These are phyloP conservation scores for Vigna mungo DNA, from an alignment of 306 rosid genomes.

Conservation along the genomic window DNA sequence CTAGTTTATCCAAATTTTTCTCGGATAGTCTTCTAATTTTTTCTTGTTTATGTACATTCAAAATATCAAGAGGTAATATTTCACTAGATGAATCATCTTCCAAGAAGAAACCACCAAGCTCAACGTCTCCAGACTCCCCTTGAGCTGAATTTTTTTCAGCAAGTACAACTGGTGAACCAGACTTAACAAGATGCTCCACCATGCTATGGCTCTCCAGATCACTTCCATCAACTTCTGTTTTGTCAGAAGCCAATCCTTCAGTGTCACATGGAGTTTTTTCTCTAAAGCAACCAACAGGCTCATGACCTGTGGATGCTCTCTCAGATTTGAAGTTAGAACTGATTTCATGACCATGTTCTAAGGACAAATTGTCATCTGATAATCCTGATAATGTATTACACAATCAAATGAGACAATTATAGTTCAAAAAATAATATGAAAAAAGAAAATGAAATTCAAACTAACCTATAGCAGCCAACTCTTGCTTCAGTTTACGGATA, in stretches of 20 bases:
- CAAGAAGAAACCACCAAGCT: conserved; percentile 80
- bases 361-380: conserved; percentile 67
- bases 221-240: conserved; percentile 44
- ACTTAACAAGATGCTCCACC: conserved; percentile 49
- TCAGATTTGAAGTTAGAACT: conserved; percentile 52
- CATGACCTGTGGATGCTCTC: conserved; percentile 47
- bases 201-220: conserved; percentile 44
- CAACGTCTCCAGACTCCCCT: conserved; percentile 70
- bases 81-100: conserved; percentile 66
- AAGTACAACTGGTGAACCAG: conserved; percentile 42
- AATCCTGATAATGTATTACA: conserved; percentile 64
- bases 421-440: conserved; percentile 37
- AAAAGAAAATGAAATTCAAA: conserved; percentile 36
- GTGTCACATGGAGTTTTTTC: conserved; percentile 36
- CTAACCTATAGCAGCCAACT: conserved; percentile 75
- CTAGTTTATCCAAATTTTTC: conserved; percentile 81
- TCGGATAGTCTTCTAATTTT: conserved; percentile 61
- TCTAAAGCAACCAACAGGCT: conserved; percentile 41
- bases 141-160: conserved; percentile 56
- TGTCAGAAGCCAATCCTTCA: conserved; percentile 54
- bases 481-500: conserved; percentile 86
- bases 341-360: conserved; percentile 70
- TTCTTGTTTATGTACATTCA: conserved; percentile 71
- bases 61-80: conserved; percentile 57
- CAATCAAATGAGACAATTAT: conserved; percentile 34